Evolutionary conservation across 2,329 filamentous ascomycete genomes (phyloP).

Genomic region (Botryotinia convoluta): DNA sequence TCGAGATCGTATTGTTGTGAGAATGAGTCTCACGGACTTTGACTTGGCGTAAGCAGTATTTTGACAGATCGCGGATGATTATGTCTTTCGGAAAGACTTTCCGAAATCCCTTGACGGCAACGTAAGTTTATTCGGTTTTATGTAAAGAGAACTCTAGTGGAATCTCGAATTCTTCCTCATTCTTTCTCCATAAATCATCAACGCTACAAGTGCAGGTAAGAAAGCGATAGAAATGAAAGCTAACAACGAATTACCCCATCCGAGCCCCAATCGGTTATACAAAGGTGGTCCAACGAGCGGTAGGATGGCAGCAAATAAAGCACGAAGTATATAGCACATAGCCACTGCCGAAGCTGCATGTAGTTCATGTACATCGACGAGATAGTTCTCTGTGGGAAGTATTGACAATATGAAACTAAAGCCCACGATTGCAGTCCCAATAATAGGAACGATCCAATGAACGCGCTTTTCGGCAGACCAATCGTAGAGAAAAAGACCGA

Average conservation of each 20-base stretch:
- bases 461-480: constrained; percentile 44
- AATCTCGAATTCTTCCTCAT: not conserved
- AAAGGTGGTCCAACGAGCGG: constrained; percentile 48
- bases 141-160: not conserved
- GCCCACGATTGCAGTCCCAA: constrained; percentile 43
- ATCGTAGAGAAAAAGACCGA: constrained; percentile 50
- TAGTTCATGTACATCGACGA: constrained; percentile 42
- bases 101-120: not conserved
- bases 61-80: not conserved
- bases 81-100: not conserved
- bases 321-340: constrained; percentile 42
- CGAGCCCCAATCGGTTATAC: constrained; percentile 42
- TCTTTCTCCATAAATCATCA: constrained; percentile 43
- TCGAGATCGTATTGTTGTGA: not conserved
- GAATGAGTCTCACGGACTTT: not conserved
- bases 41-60: not conserved
- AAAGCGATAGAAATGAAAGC: constrained; percentile 48
- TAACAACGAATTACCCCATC: constrained; percentile 49
- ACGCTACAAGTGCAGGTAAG: constrained; percentile 45
- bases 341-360: constrained; percentile 42
- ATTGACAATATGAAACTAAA: constrained; percentile 44
- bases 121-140: not conserved
- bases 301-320: constrained; percentile 48
- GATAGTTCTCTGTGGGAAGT: constrained; percentile 45
- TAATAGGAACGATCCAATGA: constrained; percentile 44